These are phyloP conservation scores for Durusdinium trenchii DNA, from an alignment of 73 alveolate genomes.

Conservation along the genomic window DNA sequence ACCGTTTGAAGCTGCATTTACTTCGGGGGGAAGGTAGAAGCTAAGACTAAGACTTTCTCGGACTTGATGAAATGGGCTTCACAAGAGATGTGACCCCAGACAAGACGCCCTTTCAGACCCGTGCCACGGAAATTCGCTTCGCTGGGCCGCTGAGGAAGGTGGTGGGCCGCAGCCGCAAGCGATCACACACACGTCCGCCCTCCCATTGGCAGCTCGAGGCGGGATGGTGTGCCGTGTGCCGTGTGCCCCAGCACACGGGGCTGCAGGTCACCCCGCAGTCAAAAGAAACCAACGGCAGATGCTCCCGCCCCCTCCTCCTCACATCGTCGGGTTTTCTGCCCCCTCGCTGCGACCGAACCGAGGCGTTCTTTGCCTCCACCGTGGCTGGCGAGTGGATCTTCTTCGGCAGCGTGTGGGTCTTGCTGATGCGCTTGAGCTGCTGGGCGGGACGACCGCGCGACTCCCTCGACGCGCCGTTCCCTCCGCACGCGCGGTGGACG, in stretches of 20 bases:
- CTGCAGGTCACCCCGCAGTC: not conserved
- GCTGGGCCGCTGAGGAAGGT: conserved; percentile 59
- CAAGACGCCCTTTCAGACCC: too few relatives aligned
- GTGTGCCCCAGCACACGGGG: not conserved
- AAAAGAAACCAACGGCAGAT: not conserved
- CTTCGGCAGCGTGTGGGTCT: conserved; percentile 55
- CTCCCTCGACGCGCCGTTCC: too few relatives aligned
- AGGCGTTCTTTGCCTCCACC: conserved; percentile 78
- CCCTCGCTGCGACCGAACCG: not conserved
- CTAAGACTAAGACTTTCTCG: too few relatives aligned
- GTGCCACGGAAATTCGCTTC: too few relatives aligned
- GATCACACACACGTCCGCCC: not conserved
- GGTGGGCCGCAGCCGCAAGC: conserved; percentile 72
- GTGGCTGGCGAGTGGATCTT: conserved; percentile 89
- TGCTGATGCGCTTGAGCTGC: conserved; percentile 71
- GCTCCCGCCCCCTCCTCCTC: not conserved
- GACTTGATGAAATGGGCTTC: too few relatives aligned
- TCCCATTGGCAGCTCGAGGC: conserved; percentile 85
- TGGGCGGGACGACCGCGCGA: not conserved
- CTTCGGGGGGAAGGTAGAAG: too few relatives aligned
- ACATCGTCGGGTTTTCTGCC: not conserved
- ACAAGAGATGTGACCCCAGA: too few relatives aligned
- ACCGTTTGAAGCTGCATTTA: too few relatives aligned
- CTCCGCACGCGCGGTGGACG: too few relatives aligned
- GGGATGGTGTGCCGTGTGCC: not conserved